Evolutionary conservation across 2,329 filamentous ascomycete species (phyloP).

Genomic region (Phialocephala sp.): DNA sequence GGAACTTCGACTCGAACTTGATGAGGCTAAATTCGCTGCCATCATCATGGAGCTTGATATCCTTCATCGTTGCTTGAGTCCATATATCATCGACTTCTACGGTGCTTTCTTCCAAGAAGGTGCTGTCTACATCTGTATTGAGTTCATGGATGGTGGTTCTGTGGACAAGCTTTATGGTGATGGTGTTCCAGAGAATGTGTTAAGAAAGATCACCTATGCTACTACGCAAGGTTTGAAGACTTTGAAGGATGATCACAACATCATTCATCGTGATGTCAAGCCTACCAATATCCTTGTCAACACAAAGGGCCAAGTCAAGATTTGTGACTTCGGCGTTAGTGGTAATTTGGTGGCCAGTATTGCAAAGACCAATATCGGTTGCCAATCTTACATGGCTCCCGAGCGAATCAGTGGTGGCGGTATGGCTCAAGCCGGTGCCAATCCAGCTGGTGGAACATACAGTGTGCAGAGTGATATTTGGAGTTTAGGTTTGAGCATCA

Average conservation of each 20-base stretch:
- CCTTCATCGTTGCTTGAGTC: slow-evolving; percentile 90
- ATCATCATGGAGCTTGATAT: slow-evolving; percentile 99
- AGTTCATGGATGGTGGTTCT: slow-evolving; percentile 98
- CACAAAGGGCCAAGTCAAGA: slow-evolving; percentile 89
- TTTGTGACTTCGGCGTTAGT: slow-evolving; percentile 97
- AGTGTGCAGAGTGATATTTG: slow-evolving; percentile 98
- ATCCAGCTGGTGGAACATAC: slow-evolving; percentile 81
- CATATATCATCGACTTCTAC: slow-evolving; percentile 98
- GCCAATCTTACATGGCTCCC: slow-evolving; percentile 98
- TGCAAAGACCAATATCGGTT: slow-evolving; percentile 98
- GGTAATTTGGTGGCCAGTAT: slow-evolving; percentile 97
- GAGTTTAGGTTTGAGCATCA: slow-evolving; percentile 92
- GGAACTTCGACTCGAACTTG: slow-evolving; percentile 92
- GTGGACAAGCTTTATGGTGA: slow-evolving; percentile 95
- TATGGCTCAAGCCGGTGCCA: slow-evolving; percentile 71
- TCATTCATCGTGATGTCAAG: slow-evolving; percentile 98
- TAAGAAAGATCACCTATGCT: slow-evolving; percentile 88
- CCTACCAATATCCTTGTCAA: slow-evolving; percentile 98
- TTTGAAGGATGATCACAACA: slow-evolving; percentile 97
- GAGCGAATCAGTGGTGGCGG: slow-evolving; percentile 91
- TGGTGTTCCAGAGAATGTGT: slow-evolving; percentile 85
- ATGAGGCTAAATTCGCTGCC: slow-evolving; percentile 94
- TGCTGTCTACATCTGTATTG: slow-evolving; percentile 98
- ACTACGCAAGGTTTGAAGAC: slow-evolving; percentile 91
- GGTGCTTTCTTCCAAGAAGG: slow-evolving; percentile 99